These are phyloP conservation scores for Agarophyton chilense DNA, from an alignment of 23 red algal species.

Conservation along the genomic window DNA sequence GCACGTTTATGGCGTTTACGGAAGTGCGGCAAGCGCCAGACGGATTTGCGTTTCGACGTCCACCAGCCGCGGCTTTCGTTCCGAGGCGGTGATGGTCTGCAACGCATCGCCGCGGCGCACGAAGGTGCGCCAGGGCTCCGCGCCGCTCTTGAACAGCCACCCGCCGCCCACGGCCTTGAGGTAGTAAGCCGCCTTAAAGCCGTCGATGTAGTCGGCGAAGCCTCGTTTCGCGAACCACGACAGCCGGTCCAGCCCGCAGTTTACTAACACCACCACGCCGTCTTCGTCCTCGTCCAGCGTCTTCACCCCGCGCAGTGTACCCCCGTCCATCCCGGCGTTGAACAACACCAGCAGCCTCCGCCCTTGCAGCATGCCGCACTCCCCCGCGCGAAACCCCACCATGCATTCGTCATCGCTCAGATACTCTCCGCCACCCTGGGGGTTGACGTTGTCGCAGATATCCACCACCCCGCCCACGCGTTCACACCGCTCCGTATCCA, in stretches of 20 bases:
- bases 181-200: conserved; percentile 45
- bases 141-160: conserved; percentile 45
- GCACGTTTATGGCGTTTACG: too few species aligned
- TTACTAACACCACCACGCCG: conserved; percentile 47
- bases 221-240: conserved; percentile 64
- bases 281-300: background rate
- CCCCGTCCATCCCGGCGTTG: conserved; percentile 70
- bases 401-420: conserved; percentile 77
- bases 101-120: background rate
- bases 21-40: background rate
- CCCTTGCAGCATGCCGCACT: background rate
- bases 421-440: conserved; percentile 78
- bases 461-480: conserved; percentile 40
- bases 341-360: conserved; percentile 27
- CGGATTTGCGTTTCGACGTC: conserved; percentile 64
- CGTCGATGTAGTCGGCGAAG: conserved; percentile 55
- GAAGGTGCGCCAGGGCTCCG: conserved; percentile 28
- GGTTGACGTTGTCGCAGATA: conserved; percentile 73
- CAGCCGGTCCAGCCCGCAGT: conserved; percentile 54
- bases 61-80: conserved; percentile 28
- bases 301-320: conserved; percentile 25
- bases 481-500: background rate
- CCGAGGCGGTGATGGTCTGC: background rate
- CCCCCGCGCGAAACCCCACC: conserved; percentile 28
- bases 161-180: conserved; percentile 55